Evolutionary conservation across 768 basidiomycete species (phyloP).

Genomic region (Boletus huronensis): DNA sequence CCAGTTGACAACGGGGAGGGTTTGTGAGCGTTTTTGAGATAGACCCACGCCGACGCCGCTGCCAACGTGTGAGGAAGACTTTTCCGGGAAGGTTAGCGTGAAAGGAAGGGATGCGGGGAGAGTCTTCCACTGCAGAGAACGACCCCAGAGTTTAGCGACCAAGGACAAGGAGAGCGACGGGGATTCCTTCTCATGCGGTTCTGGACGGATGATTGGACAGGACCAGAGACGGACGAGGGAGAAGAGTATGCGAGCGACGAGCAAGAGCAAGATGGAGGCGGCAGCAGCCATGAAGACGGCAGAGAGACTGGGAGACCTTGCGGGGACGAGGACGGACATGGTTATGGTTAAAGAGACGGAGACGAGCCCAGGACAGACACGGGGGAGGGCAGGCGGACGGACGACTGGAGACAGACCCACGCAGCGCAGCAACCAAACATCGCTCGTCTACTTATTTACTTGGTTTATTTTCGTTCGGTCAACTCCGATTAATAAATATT

Average conservation of each 20-base stretch:
- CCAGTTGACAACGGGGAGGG: constrained; percentile 23
- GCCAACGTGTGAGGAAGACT: constrained; percentile 10
- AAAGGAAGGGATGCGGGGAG: constrained; percentile 30
- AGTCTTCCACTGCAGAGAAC: constrained; percentile 25
- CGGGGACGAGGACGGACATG: constrained; percentile 33
- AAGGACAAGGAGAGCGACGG: neutral
- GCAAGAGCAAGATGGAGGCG: constrained; percentile 26
- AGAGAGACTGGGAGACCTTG: constrained; percentile 29
- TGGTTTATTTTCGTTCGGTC: constrained; percentile 12
- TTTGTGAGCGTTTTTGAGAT: constrained; percentile 10
- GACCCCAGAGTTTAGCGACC: constrained; percentile 11
- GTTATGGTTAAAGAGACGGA: constrained; percentile 15
- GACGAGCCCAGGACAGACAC: constrained; percentile 22
- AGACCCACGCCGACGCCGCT: constrained; percentile 3
- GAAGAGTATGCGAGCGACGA: constrained; percentile 31
- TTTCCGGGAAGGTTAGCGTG: constrained; percentile 21
- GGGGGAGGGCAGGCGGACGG: constrained; percentile 5
- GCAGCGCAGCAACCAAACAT: constrained; percentile 11
- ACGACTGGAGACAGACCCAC: constrained; percentile 16
- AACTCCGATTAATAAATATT: constrained; percentile 26
- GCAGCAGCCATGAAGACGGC: constrained; percentile 32
- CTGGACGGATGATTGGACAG: constrained; percentile 15
- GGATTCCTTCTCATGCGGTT: constrained; percentile 16
- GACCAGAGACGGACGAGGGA: constrained; percentile 27
- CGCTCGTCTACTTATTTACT: constrained; percentile 17